These are phyloP conservation scores for Syncephalis plumigaleata DNA, from an alignment of 371 early-diverging fungal genomes.

Conservation along the genomic window DNA sequence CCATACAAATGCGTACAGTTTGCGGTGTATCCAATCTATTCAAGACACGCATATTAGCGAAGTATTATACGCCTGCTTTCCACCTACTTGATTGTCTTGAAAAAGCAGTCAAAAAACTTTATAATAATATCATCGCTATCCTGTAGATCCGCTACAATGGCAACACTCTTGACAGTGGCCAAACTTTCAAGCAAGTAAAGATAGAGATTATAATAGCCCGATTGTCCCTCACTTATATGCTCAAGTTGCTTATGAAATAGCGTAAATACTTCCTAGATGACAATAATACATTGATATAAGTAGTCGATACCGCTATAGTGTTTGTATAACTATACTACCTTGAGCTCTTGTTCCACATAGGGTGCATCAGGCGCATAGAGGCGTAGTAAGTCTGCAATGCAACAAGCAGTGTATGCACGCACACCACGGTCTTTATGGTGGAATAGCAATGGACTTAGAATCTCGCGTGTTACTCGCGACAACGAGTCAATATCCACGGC, in stretches of 20 bases:
- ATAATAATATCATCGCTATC: constrained; percentile 45
- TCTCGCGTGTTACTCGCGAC: constrained; percentile 36
- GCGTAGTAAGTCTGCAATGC: constrained; percentile 79
- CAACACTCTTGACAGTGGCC: constrained; percentile 63
- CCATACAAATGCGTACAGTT: constrained; percentile 58
- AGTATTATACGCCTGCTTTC: background rate
- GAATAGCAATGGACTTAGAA: constrained; percentile 43
- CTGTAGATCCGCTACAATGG: constrained; percentile 50
- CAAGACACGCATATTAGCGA: constrained; percentile 1
- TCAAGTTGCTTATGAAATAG: constrained; percentile 60
- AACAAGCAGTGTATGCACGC: constrained; percentile 60
- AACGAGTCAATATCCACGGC: constrained; percentile 42
- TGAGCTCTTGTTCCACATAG: constrained; percentile 49
- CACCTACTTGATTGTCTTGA: constrained; percentile 31
- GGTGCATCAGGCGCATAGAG: constrained; percentile 89
- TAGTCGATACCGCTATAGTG: no score
- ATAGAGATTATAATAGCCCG: constrained; percentile 44
- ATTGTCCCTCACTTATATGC: constrained; percentile 28
- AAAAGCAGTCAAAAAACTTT: constrained; percentile 38
- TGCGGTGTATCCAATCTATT: constrained; percentile 43
- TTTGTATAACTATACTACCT: constrained; percentile 16
- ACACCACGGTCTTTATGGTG: constrained; percentile 66
- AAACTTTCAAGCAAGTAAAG: constrained; percentile 77
- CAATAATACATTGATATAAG: background rate
- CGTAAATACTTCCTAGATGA: constrained; percentile 53